Conservation (phyloP, 2,329 filamentous ascomycete species). For the Colletotrichum horii region DNA sequence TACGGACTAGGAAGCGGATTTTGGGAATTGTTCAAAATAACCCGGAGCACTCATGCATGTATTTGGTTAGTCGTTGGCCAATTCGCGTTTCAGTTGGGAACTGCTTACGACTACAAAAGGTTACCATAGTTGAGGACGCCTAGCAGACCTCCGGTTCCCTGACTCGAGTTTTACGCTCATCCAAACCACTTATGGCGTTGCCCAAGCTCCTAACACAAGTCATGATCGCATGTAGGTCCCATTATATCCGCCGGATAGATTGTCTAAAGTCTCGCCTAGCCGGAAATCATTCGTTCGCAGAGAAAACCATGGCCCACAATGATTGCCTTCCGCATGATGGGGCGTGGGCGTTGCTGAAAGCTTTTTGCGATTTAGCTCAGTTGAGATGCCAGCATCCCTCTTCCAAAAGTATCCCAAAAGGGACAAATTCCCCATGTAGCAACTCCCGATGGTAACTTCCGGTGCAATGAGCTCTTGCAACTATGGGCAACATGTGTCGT, state of each 20-base stretch:
- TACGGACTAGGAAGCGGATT: neutral
- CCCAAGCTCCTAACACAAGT: neutral
- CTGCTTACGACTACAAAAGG: neutral
- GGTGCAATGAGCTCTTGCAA: neutral
- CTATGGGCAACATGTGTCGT: fast-evolving
- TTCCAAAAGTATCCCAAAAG: neutral
- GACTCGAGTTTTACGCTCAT: neutral
- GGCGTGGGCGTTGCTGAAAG: neutral
- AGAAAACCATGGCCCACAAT: neutral
- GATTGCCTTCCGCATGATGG: neutral
- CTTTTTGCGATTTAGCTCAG: neutral
- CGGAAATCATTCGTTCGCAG: neutral
- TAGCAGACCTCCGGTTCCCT: neutral
- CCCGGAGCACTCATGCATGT: neutral
- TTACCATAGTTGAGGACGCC: neutral
- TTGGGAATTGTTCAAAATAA: fast-evolving
- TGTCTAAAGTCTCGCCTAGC: neutral
- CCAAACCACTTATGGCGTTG: neutral
- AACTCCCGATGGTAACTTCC: neutral
- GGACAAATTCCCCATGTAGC: neutral
- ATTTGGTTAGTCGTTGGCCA: neutral
- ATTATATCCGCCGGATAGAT: neutral
- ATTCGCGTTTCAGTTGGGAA: neutral
- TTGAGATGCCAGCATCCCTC: neutral
- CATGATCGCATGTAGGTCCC: neutral